Evolutionary conservation across 441 rosid species (phyloP).

Genomic region (Corymbia calophylla): DNA sequence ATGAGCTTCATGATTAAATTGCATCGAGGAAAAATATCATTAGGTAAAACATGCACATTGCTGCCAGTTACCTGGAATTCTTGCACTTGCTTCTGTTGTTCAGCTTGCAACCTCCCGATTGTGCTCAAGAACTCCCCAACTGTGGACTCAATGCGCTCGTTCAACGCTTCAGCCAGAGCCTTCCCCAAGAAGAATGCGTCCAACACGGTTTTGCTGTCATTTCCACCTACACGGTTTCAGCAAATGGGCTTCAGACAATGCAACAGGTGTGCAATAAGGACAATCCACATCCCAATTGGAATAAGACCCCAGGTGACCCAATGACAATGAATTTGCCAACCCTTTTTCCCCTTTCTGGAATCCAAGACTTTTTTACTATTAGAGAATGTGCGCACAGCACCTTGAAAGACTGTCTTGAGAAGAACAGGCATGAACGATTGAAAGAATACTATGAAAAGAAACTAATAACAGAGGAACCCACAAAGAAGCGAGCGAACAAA

Average conservation of each 20-base stretch:
- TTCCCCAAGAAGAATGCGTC: slow-evolving; percentile 98
- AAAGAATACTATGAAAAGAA: neutral
- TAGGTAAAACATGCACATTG: neutral
- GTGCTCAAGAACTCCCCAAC: slow-evolving; percentile 75
- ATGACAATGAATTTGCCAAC: neutral
- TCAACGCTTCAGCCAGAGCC: slow-evolving; percentile 83
- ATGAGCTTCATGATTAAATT: neutral
- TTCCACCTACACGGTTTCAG: slow-evolving; percentile 37
- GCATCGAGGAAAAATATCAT: neutral
- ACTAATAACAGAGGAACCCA: neutral
- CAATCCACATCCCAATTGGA: neutral
- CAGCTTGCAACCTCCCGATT: slow-evolving; percentile 72
- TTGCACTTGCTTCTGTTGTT: slow-evolving; percentile 86
- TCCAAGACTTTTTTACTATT: neutral
- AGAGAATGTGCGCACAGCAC: neutral
- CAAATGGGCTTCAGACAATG: neutral
- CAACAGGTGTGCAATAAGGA: neutral
- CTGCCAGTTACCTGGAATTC: slow-evolving; percentile 58
- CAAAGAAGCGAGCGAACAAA: neutral
- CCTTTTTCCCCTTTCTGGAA: neutral
- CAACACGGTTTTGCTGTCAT: slow-evolving; percentile 51
- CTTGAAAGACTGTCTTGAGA: neutral
- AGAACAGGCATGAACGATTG: neutral
- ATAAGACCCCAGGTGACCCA: neutral
- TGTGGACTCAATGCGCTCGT: slow-evolving; percentile 72